These are phyloP conservation scores for Coprinellus micaceus DNA, from an alignment of 768 basidiomycete genomes.

Conservation along the genomic window DNA sequence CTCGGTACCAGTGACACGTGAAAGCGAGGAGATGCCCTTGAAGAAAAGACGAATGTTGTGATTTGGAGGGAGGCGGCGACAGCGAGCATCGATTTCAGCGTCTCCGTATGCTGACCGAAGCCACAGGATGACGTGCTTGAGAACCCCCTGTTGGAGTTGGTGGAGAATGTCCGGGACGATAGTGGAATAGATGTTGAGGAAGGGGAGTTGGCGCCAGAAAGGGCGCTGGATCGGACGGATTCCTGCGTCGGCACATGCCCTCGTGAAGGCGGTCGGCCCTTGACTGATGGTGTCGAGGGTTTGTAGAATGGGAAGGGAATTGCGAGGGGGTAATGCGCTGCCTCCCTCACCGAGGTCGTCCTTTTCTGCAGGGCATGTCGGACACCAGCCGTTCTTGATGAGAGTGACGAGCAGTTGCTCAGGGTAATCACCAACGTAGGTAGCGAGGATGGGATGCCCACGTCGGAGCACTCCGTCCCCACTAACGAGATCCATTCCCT, in stretches of 20 bases:
- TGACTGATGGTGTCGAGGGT: constrained; percentile 24
- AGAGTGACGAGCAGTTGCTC: constrained; percentile 39
- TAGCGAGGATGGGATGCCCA: constrained; percentile 37
- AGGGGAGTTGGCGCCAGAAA: constrained; percentile 41
- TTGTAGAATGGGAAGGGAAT: constrained; percentile 15
- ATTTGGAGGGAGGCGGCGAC: constrained; percentile 29
- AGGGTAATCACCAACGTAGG: constrained; percentile 38
- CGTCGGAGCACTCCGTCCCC: constrained; percentile 31
- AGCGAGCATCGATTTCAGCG: constrained; percentile 33
- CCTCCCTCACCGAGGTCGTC: constrained; percentile 19
- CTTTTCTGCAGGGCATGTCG: constrained; percentile 17
- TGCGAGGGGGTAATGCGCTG: constrained; percentile 2
- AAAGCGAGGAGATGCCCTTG: constrained; percentile 32
- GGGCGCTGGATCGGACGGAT: constrained; percentile 28
- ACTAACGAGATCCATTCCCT: constrained; percentile 24
- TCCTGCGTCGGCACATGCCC: constrained; percentile 17
- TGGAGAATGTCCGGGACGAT: constrained; percentile 48
- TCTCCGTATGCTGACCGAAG: constrained; percentile 17
- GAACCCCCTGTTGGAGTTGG: constrained; percentile 44
- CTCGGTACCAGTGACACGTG: constrained; percentile 30
- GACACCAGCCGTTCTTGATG: constrained; percentile 25
- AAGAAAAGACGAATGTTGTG: constrained; percentile 30
- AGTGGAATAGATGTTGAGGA: constrained; percentile 34
- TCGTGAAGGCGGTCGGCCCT: constrained; percentile 12
- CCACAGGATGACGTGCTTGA: constrained; percentile 43